Evolutionary conservation across 345 rosid genomes (phyloP).

Genomic region (Tarenaya hassleriana): DNA sequence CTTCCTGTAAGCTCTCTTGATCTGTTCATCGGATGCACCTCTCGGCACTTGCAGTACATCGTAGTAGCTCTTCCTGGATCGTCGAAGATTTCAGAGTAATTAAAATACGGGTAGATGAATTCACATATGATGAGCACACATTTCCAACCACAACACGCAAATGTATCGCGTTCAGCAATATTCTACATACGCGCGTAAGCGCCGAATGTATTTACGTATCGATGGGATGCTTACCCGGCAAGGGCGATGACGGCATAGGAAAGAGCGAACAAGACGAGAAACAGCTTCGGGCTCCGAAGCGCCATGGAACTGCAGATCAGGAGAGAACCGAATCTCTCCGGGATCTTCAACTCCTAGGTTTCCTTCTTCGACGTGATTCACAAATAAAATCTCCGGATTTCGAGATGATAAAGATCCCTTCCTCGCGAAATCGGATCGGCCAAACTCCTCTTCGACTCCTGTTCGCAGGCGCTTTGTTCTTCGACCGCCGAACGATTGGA

Average conservation of each 20-base stretch:
- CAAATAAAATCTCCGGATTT: not conserved
- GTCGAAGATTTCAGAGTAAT: constrained; percentile 3
- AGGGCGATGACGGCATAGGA: constrained; percentile 39
- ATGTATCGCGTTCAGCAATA: no score
- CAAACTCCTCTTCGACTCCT: no score
- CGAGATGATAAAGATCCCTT: constrained; percentile 6
- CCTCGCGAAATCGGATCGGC: constrained; percentile 5
- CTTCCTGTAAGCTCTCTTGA: constrained; percentile 95
- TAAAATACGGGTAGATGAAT: not conserved
- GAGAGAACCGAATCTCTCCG: constrained; percentile 45
- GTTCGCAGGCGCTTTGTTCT: no score
- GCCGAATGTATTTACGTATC: not conserved
- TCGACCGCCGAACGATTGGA: no score
- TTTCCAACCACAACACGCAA: no score
- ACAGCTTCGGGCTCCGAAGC: constrained; percentile 35
- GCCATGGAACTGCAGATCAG: constrained; percentile 45
- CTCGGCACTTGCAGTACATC: constrained; percentile 85
- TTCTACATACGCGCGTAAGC: not conserved
- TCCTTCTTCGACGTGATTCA: constrained; percentile 7
- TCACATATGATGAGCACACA: not conserved
- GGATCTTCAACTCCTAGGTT: constrained; percentile 11
- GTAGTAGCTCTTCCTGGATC: constrained; percentile 81
- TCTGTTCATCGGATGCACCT: constrained; percentile 94
- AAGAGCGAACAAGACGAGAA: constrained; percentile 48
- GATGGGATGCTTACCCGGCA: constrained; percentile 44